These are phyloP conservation scores for Chenopodium album DNA, from an alignment of 148 eudicot species.

Conservation along the genomic window DNA sequence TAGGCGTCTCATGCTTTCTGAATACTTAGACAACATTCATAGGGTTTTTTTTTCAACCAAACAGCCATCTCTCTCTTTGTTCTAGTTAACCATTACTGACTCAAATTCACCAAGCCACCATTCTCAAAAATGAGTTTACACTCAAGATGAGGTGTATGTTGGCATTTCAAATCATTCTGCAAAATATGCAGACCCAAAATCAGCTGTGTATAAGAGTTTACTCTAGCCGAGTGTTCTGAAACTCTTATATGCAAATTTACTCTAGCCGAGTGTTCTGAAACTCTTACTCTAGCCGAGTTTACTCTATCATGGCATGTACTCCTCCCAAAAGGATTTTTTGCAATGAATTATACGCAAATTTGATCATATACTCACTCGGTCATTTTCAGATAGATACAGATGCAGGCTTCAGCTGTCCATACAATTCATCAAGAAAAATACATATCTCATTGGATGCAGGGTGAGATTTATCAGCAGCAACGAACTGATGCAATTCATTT, in stretches of 20 bases:
- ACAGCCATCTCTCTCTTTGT: neutral
- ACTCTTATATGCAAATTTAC: too few relatives aligned
- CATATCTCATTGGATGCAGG: slow-evolving; percentile 27
- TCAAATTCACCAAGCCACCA: neutral
- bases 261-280: too few relatives aligned
- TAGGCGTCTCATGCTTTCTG: neutral
- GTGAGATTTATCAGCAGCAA: slow-evolving; percentile 40
- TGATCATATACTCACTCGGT: neutral
- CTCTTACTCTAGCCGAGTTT: too few relatives aligned
- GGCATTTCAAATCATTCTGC: neutral
- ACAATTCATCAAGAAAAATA: slow-evolving; percentile 31
- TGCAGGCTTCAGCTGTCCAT: slow-evolving; percentile 25
- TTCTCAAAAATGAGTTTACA: neutral
- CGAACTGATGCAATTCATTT: slow-evolving; percentile 40
- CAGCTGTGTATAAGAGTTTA: neutral
- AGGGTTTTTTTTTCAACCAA: neutral
- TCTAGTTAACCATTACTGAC: neutral
- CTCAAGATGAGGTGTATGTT: neutral
- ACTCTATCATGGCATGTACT: neutral
- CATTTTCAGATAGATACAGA: neutral
- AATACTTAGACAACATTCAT: neutral
- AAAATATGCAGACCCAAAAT: neutral
- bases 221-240: too few relatives aligned
- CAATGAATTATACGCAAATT: neutral
- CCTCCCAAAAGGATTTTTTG: neutral